A percentile compares a stretch with the other conserved stretches of the same genome.
phyloP scores from a whole-genome alignment of 108 stramenopile species.

The Cafeteria roenbergensis region DNA sequence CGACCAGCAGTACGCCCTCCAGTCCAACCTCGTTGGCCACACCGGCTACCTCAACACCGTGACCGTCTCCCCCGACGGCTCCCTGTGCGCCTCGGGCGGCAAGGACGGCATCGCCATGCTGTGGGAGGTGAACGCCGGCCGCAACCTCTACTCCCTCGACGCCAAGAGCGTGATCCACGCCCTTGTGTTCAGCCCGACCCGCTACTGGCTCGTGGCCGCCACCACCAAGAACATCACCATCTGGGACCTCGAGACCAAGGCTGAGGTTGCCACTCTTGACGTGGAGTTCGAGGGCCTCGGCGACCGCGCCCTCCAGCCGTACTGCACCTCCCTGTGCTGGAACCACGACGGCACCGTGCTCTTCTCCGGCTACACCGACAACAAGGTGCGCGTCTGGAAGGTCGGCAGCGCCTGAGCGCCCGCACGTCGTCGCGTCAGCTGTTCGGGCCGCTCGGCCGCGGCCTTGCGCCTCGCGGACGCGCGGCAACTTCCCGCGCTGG shows the following conservation, averaged over 20 bases:
- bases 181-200: slow-evolving; percentile 96
- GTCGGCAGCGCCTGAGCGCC: too few species aligned
- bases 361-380: slow-evolving; percentile 93
- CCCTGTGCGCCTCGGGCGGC: slow-evolving; percentile 94
- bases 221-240: slow-evolving; percentile 96
- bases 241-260: slow-evolving; percentile 97
- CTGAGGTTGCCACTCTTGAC: slow-evolving; percentile 79
- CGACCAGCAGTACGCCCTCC: slow-evolving; percentile 68
- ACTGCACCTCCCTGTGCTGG: slow-evolving; percentile 93
- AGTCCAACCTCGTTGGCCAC: slow-evolving; percentile 94
- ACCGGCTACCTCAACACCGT: slow-evolving; percentile 99
- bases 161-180: slow-evolving; percentile 96
- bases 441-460: too few species aligned
- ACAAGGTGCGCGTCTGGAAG: slow-evolving; percentile 74
- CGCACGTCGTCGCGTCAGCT: too few species aligned
- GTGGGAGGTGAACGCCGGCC: slow-evolving; percentile 99
- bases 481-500: too few species aligned
- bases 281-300: slow-evolving; percentile 14
- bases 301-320: slow-evolving; percentile 56
- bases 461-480: too few species aligned
- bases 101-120: slow-evolving; percentile 99
- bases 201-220: slow-evolving; percentile 99
- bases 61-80: slow-evolving; percentile 96
- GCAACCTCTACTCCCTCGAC: slow-evolving; percentile 93
- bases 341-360: slow-evolving; percentile 84